Conservation (phyloP, 2,329 filamentous ascomycete species). For the Fusarium miscanthi region DNA sequence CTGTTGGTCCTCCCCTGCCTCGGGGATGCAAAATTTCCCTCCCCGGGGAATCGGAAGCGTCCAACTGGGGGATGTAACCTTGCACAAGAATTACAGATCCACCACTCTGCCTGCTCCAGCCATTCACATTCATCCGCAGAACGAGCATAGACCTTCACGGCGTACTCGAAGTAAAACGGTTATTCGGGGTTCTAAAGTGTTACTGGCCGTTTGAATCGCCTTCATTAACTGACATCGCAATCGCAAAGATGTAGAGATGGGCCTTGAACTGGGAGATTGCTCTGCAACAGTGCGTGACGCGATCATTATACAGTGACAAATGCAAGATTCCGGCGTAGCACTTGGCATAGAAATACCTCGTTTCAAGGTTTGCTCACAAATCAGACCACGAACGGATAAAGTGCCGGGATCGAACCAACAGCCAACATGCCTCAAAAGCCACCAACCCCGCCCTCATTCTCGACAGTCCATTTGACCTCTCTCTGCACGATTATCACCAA, state of each 20-base stretch:
- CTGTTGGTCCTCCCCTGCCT: neutral
- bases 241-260: rapidly evolving
- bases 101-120: neutral
- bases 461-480: rapidly evolving
- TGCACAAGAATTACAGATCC: neutral
- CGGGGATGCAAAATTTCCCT: neutral
- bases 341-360: neutral
- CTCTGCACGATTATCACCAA: rapidly evolving
- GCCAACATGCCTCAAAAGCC: neutral
- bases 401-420: neutral
- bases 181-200: too few relatives aligned
- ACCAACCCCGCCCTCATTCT: neutral
- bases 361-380: neutral
- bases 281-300: neutral
- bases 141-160: too few relatives aligned
- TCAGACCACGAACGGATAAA: neutral
- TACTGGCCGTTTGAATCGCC: too few relatives aligned
- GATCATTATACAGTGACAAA: rapidly evolving
- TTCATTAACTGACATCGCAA: too few relatives aligned
- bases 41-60: too few relatives aligned
- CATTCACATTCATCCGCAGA: neutral
- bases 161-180: too few relatives aligned
- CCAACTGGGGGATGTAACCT: neutral
- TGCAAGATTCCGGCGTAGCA: neutral
- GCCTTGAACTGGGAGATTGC: neutral